Evolutionary conservation across 306 rosid species (phyloP), one percentile per base, ranked within the genome.

Genomic region (Prunus davidiana): DNA sequence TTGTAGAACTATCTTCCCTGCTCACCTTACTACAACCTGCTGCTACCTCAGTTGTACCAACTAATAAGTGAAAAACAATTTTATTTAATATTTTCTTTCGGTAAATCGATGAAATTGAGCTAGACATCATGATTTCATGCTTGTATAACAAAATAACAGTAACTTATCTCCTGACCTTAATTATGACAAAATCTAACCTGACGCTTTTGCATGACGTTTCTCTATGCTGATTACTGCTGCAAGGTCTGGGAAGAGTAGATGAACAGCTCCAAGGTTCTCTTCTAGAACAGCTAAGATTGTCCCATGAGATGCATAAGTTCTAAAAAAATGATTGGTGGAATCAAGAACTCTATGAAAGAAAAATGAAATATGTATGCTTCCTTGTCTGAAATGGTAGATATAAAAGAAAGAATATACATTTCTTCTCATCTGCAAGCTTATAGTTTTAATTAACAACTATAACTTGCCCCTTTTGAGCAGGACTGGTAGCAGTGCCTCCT

Each of bases 381-480:
- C 50, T 16, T 73, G 16, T 45, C 30, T 73, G 60, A 27, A 34
- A 34, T 18, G 18, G 49, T 34, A 64, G 49, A 34, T 73, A 61
- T 65, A 61, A 7, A 45, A 73, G 46, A 60, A 73, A 19, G 12
- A 73, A 61, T 73, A 46, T 73, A 73, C 60, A 46, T 61, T 2
- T 25, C 15, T 57, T 57, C 67, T 61, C 69, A 27, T 45, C 12
- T 73, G 69, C 77, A 73, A 61, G 28, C 69, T 73, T 73, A 46
- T 46, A 61, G 69, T 73, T 49, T 73, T 28, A 20, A 73, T 25
- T 58, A 46, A 62, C 69, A 27, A 27, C 60, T 73, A 60, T 77
- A 54, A 54, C 50, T 13, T 72, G 49, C 58, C 3, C 22, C 56
- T 78, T 55, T 72, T 57, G 80, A 79, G 67, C 64, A 73, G 74